A percentile compares a stretch with the other conserved stretches of the same genome.
These are phyloP conservation scores for Mollisia scopiformis DNA, from an alignment of 2,329 filamentous ascomycete species.

Conservation along the genomic window DNA sequence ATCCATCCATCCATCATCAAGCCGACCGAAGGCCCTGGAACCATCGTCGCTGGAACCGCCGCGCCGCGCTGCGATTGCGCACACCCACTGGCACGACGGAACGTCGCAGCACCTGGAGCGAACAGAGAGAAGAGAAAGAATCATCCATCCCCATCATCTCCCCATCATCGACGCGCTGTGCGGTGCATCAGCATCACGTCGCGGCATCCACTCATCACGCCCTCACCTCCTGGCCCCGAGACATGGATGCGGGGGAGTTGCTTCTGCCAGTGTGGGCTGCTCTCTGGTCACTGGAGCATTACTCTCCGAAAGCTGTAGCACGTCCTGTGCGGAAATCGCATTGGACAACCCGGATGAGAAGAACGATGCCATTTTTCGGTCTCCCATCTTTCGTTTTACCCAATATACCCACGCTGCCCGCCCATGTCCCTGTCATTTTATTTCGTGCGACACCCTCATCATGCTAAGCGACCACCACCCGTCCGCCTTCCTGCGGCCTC, in stretches of 20 bases:
- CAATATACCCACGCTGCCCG: constrained; percentile 3
- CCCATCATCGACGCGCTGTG: too few relatives aligned
- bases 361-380: constrained; percentile 1
- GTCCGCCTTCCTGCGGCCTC: background rate
- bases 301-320: background rate
- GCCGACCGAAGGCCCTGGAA: too few relatives aligned
- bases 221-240: constrained; percentile 5
- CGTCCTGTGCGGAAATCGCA: background rate
- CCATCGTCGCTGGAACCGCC: too few relatives aligned
- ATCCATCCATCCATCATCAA: too few relatives aligned
- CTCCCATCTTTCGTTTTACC: background rate
- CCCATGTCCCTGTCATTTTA: constrained; percentile 14
- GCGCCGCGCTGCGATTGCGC: too few relatives aligned
- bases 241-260: constrained; percentile 15
- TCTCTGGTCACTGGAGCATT: background rate
- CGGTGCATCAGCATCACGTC: background rate
- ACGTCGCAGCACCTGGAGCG: background rate
- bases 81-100: background rate
- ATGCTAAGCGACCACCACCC: background rate
- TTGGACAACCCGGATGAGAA: constrained; percentile 3
- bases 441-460: constrained; percentile 8
- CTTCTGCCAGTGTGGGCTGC: background rate
- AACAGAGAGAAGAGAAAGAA: too few relatives aligned
- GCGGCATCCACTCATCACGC: constrained; percentile 1
- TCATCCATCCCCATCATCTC: too few relatives aligned